A percentile compares a stretch with the other conserved stretches of the same genome.
Conservation (phyloP, 257 asterid genomes). For the Capsicum rhomboideum region DNA sequence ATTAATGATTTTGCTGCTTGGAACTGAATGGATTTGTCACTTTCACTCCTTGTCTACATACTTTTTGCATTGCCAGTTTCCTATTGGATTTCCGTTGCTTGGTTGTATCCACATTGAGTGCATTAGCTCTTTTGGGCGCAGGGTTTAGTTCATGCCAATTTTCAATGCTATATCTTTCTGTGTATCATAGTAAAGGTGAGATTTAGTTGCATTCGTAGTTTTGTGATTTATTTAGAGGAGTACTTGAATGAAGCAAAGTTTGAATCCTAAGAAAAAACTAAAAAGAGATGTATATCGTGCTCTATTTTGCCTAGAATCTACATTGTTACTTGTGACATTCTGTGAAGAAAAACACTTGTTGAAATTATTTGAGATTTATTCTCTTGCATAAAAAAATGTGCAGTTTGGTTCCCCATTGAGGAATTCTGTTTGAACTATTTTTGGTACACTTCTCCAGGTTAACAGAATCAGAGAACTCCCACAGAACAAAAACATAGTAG, state of each 20-base stretch:
- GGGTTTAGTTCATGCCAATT: background rate
- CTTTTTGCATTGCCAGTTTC: background rate
- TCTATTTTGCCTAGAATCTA: background rate
- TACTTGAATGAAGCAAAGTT: background rate
- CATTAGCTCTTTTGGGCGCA: background rate
- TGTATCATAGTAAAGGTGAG: background rate
- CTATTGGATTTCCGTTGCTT: background rate
- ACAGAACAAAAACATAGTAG: conserved; percentile 80
- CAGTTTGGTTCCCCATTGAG: background rate
- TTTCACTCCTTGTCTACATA: background rate
- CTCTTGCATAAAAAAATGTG: background rate
- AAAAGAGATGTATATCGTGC: background rate
- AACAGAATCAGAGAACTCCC: conserved; percentile 98
- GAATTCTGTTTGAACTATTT: background rate
- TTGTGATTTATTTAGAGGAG: background rate
- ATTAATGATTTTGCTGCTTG: background rate
- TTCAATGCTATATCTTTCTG: background rate
- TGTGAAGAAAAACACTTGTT: background rate
- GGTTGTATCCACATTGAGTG: background rate
- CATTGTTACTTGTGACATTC: background rate
- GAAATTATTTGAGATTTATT: background rate
- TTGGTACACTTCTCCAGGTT: conserved; percentile 38
- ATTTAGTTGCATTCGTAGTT: background rate
- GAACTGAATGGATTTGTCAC: background rate
- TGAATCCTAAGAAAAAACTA: background rate